A percentile compares a stretch with the other conserved stretches of the same genome.
Conservation (phyloP, 139 green algal genomes). For the Ettlia oleoabundans region DNA sequence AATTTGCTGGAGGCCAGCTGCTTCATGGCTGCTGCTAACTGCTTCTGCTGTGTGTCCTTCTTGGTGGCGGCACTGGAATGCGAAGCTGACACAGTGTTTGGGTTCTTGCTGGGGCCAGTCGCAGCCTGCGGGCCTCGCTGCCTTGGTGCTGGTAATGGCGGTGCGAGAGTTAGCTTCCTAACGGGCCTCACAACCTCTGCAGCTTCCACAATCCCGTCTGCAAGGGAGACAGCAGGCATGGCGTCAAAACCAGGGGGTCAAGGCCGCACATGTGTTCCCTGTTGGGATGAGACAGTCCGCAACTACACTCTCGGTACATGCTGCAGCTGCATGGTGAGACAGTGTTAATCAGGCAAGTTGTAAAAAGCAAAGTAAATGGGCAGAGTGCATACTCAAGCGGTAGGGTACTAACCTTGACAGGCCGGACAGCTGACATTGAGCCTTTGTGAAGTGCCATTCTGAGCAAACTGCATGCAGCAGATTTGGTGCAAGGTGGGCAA, state of each 20-base stretch:
- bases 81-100: not conserved
- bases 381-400: no score
- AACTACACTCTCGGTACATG: no score
- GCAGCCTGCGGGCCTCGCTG: not conserved
- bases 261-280: no score
- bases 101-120: not conserved
- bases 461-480: not conserved
- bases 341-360: no score
- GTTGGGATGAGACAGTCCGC: no score
- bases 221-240: not conserved
- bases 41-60: not conserved
- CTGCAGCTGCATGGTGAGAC: no score
- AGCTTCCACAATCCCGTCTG: not conserved
- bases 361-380: no score
- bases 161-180: not conserved
- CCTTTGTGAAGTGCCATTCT: not conserved
- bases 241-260: no score
- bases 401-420: constrained; percentile 7
- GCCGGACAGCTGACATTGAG: not conserved
- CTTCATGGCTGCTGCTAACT: not conserved
- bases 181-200: constrained; percentile 1
- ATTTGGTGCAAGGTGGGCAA: no score
- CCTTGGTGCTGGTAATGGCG: not conserved
- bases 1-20: no score
- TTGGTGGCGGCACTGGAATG: not conserved